Percentiles rank a stretch among this genome's conserved stretches.
Conservation (phyloP, 2,329 filamentous ascomycete species). For the Ploettnerulaceae sp. region DNA sequence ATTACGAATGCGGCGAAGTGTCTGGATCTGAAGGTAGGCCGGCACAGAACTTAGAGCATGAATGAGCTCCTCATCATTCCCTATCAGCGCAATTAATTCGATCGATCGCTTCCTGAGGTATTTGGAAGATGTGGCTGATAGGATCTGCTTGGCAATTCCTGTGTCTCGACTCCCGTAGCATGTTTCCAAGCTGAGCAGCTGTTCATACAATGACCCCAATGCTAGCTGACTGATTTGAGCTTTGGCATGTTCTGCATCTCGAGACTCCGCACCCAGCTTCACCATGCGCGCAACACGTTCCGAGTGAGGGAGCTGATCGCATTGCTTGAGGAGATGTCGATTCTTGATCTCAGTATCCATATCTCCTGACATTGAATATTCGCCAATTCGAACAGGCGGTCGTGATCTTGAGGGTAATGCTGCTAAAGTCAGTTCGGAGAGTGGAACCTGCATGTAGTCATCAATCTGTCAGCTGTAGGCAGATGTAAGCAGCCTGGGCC, state of each 20-base stretch:
- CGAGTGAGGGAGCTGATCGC: slow-evolving; percentile 8
- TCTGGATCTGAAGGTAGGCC: slow-evolving; percentile 5
- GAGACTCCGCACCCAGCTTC: slow-evolving; percentile 3
- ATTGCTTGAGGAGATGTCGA: slow-evolving; percentile 6
- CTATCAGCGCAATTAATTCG: slow-evolving; percentile 6
- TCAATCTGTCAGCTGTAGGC: too few relatives aligned
- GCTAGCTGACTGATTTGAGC: slow-evolving; percentile 1
- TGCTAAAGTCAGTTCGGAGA: too few relatives aligned
- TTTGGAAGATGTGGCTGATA: slow-evolving; percentile 6
- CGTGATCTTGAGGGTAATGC: too few relatives aligned
- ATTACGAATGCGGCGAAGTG: slow-evolving; percentile 7
- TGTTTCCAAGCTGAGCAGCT: slow-evolving; percentile 7
- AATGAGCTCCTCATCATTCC: slow-evolving; percentile 12
- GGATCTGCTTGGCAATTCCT: slow-evolving; percentile 7
- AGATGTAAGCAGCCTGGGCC: too few relatives aligned
- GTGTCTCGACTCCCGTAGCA: slow-evolving; percentile 16
- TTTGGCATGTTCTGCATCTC: not conserved
- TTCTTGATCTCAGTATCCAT: not conserved
- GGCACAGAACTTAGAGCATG: slow-evolving; percentile 7
- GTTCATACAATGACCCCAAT: slow-evolving; percentile 8
- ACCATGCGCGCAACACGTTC: slow-evolving; percentile 12
- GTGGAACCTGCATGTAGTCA: too few relatives aligned
- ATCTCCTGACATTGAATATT: not conserved
- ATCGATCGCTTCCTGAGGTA: slow-evolving; percentile 11
- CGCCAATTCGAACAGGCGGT: too few relatives aligned